These are phyloP conservation scores for Candida peoriensis DNA, from an alignment of 805 yeast genomes.

Conservation along the genomic window DNA sequence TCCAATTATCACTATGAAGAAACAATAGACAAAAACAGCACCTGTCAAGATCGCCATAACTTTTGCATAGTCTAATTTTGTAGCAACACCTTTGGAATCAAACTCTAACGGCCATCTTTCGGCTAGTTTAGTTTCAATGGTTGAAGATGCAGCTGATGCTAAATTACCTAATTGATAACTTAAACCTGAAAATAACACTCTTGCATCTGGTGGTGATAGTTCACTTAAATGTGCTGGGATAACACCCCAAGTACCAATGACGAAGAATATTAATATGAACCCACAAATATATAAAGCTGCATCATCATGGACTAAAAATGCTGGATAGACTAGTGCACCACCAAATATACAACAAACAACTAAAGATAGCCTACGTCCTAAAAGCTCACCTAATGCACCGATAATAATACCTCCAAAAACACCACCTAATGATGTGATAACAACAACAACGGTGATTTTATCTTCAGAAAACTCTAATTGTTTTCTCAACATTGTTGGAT, in stretches of 20 bases:
- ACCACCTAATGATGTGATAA: conserved; percentile 64
- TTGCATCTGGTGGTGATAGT: conserved; percentile 58
- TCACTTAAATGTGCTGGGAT: conserved; percentile 63
- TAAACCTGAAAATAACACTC: conserved; percentile 58
- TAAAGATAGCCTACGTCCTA: conserved; percentile 59
- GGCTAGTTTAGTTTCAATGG: conserved; percentile 66
- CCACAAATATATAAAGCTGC: conserved; percentile 50
- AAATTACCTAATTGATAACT: conserved; percentile 71
- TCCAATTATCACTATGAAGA: conserved; percentile 46
- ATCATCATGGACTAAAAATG: conserved; percentile 35
- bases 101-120: conserved; percentile 47
- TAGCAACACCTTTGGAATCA: conserved; percentile 26
- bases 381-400: conserved; percentile 52
- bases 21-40: conserved; percentile 51
- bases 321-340: conserved; percentile 61
- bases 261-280: conserved; percentile 59
- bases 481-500: conserved; percentile 54
- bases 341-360: conserved; percentile 48
- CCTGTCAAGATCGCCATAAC: conserved; percentile 71
- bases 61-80: conserved; percentile 48
- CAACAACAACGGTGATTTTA: conserved; percentile 53
- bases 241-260: conserved; percentile 74
- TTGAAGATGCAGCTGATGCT: conserved; percentile 65
- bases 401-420: conserved; percentile 54
- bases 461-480: conserved; percentile 46